Conservation (phyloP, 2,329 filamentous ascomycete genomes). For the Rutstroemia sp. region DNA sequence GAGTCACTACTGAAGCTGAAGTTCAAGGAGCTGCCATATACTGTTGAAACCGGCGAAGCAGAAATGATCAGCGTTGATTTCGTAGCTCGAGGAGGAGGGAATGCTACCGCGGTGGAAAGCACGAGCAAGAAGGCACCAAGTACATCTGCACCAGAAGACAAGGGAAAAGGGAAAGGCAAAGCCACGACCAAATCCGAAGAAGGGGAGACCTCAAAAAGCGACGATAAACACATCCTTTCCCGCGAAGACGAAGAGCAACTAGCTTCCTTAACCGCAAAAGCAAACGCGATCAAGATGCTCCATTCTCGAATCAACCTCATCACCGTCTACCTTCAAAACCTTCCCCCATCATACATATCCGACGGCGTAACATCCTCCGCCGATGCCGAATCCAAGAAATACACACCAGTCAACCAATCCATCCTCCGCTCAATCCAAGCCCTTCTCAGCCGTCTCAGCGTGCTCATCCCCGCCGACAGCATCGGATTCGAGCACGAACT, state of each 20-base stretch:
- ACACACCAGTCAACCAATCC: slow-evolving; percentile 44
- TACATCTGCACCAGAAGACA: slow-evolving; percentile 19
- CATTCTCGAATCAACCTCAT: slow-evolving; percentile 68
- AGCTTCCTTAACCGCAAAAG: slow-evolving; percentile 69
- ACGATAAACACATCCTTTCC: slow-evolving; percentile 47
- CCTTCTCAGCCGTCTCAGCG: slow-evolving; percentile 72
- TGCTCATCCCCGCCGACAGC: slow-evolving; percentile 65
- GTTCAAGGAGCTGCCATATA: slow-evolving; percentile 79
- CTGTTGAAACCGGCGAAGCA: slow-evolving; percentile 86
- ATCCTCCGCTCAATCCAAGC: slow-evolving; percentile 85
- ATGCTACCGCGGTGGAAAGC: slow-evolving; percentile 55
- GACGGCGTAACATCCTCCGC: slow-evolving; percentile 32
- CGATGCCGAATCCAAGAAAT: slow-evolving; percentile 21
- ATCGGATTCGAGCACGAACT: slow-evolving; percentile 63
- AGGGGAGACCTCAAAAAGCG: slow-evolving; percentile 31
- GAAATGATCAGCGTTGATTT: slow-evolving; percentile 98
- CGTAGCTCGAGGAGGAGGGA: slow-evolving; percentile 76
- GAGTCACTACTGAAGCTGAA: slow-evolving; percentile 50
- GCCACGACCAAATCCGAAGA: slow-evolving; percentile 25
- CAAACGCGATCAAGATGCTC: slow-evolving; percentile 91
- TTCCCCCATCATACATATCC: slow-evolving; percentile 59
- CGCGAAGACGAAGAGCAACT: slow-evolving; percentile 55
- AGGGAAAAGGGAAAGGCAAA: slow-evolving; percentile 26
- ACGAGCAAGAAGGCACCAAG: slow-evolving; percentile 20
- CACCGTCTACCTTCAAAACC: slow-evolving; percentile 65